Percentiles rank a stretch among this genome's conserved stretches.
These are phyloP conservation scores for Mrakia frigida DNA, from an alignment of 768 basidiomycete species.

Conservation along the genomic window DNA sequence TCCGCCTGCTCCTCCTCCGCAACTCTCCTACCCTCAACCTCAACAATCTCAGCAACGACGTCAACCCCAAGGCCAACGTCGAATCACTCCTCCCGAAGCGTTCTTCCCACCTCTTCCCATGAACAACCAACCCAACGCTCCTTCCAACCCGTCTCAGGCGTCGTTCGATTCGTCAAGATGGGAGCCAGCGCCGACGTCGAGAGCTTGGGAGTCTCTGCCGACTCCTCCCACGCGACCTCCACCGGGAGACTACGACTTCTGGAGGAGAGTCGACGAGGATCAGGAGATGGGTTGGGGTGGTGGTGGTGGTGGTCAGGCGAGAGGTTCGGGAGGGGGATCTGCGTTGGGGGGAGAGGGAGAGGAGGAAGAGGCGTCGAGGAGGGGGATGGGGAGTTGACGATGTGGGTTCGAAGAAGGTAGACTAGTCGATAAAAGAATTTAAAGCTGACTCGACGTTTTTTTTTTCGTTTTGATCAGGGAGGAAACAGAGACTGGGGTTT, in stretches of 20 bases:
- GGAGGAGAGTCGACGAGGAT: not conserved
- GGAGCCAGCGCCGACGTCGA: not conserved
- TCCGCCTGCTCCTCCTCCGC: not conserved
- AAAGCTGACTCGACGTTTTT: too few species aligned
- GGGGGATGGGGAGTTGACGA: too few species aligned
- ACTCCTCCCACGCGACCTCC: not conserved
- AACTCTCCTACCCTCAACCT: not conserved
- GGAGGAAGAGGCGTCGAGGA: too few species aligned
- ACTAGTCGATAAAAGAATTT: too few species aligned
- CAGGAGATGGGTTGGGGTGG: not conserved
- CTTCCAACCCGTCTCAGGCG: not conserved
- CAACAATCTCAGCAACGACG: not conserved
- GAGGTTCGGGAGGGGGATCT: too few species aligned
- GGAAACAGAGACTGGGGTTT: too few species aligned
- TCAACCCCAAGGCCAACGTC: not conserved
- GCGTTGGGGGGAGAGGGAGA: too few species aligned
- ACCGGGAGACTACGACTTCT: not conserved
- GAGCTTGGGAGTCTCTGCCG: not conserved
- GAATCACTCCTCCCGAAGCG: not conserved
- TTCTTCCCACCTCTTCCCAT: not conserved
- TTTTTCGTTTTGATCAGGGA: too few species aligned
- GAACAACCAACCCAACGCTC: not conserved
- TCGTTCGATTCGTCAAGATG: not conserved
- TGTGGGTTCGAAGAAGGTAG: too few species aligned
- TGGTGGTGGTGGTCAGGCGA: not conserved